Evolutionary conservation across 2,329 filamentous ascomycete species (phyloP).

Genomic region (Diaporthe batatas): DNA sequence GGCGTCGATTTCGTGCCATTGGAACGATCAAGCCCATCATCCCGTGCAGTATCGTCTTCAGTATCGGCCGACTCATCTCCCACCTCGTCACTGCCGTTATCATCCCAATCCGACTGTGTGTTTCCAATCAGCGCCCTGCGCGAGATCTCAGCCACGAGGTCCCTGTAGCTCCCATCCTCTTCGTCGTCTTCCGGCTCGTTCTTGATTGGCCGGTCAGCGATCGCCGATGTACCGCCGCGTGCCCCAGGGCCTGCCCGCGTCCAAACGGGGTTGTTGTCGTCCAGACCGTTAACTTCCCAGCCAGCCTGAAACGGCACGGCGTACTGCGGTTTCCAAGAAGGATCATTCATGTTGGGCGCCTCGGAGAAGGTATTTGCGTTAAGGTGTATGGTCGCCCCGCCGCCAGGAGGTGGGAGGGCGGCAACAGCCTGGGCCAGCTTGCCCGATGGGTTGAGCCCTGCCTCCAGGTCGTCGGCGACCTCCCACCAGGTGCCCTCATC

Average conservation of each 20-base stretch:
- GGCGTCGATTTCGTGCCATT: neutral
- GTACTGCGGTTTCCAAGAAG: conserved; percentile 19
- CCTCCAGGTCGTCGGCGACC: conserved; percentile 34
- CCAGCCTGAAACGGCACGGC: neutral
- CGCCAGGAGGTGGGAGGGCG: conserved; percentile 12
- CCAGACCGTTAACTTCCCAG: neutral
- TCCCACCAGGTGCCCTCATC: conserved; percentile 35
- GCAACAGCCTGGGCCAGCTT: conserved; percentile 12
- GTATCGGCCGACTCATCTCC: neutral
- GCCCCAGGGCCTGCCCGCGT: neutral
- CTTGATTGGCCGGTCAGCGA: neutral
- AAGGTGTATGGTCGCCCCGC: neutral
- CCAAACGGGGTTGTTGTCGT: neutral
- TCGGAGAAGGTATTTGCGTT: neutral
- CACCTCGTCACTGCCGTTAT: neutral
- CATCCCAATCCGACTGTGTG: conserved; percentile 10
- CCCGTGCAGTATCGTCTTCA: neutral
- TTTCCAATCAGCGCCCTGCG: neutral
- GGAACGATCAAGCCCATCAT: neutral
- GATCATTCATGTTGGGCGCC: conserved; percentile 10
- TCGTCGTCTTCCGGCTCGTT: neutral
- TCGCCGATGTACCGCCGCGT: too few relatives aligned
- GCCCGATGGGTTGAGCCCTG: conserved; percentile 17
- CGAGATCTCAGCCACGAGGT: conserved; percentile 20
- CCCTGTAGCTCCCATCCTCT: neutral